Conservation (phyloP, 495 filamentous ascomycete genomes). For the Penicillium canariense region DNA sequence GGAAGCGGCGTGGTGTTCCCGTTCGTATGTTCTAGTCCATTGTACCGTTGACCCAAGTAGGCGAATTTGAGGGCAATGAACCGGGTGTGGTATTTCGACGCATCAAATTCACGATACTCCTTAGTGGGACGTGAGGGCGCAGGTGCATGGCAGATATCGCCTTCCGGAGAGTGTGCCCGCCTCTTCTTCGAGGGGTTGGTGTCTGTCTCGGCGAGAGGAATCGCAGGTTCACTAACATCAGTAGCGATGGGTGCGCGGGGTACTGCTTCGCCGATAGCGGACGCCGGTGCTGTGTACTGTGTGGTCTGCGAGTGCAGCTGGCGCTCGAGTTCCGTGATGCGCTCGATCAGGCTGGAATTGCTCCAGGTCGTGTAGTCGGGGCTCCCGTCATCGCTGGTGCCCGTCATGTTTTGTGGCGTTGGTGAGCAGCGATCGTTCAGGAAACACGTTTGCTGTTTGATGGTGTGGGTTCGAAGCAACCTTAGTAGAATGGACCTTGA, state of each 20-base stretch:
- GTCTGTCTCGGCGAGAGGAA: constrained; percentile 11
- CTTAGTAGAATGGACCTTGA: constrained; percentile 9
- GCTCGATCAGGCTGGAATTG: constrained; percentile 60
- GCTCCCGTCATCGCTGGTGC: constrained; percentile 10
- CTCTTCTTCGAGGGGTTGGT: constrained; percentile 17
- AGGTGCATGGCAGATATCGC: constrained; percentile 29
- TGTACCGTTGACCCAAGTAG: constrained; percentile 86
- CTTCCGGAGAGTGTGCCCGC: constrained; percentile 18
- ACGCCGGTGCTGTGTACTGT: constrained; percentile 32
- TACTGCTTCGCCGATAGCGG: background rate
- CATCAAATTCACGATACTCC: constrained; percentile 59
- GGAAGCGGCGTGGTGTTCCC: constrained; percentile 64
- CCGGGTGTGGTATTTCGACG: constrained; percentile 76
- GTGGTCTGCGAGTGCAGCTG: constrained; percentile 51
- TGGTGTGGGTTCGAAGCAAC: background rate
- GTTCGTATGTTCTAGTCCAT: constrained; percentile 81
- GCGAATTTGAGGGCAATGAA: constrained; percentile 89
- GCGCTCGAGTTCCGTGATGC: constrained; percentile 63
- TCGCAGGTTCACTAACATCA: constrained; percentile 24
- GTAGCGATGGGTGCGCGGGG: constrained; percentile 16
- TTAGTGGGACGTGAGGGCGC: constrained; percentile 31
- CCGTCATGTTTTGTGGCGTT: constrained; percentile 17
- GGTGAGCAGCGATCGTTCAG: constrained; percentile 11
- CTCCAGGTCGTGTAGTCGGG: constrained; percentile 61
- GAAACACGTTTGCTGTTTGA: constrained; percentile 11